phyloP scores from a whole-genome alignment of 495 filamentous ascomycete genomes.

The Penicillium simplicissimum region DNA sequence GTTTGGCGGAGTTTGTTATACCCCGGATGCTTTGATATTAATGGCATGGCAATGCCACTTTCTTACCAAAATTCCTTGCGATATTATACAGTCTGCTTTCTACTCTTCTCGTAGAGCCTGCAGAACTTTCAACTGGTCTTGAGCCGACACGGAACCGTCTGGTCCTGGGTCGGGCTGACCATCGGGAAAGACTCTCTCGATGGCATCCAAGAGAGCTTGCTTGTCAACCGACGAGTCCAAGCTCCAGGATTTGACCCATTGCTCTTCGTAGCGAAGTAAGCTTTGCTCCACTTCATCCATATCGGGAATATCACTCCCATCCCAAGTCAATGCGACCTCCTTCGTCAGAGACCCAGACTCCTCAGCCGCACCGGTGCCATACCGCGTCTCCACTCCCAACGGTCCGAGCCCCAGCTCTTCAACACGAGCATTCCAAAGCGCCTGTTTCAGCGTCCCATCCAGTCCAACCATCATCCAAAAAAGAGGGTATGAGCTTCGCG shows the following conservation, averaged over 20 bases:
- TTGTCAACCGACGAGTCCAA: constrained; percentile 18
- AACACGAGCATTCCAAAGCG: constrained; percentile 51
- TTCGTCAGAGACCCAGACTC: constrained; percentile 20
- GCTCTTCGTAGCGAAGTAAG: constrained; percentile 27
- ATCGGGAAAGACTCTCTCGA: constrained; percentile 36
- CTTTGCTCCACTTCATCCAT: constrained; percentile 41
- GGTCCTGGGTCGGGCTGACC: constrained; percentile 12
- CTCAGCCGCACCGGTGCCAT: constrained; percentile 27
- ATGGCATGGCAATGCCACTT: constrained; percentile 14
- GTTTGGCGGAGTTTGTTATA: constrained; percentile 26
- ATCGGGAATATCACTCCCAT: constrained; percentile 50
- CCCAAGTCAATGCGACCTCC: constrained; percentile 56
- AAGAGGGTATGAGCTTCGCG: constrained; percentile 64
- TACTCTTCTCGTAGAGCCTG: constrained; percentile 18
- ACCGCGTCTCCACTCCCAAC: constrained; percentile 59
- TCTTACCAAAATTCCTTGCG: background rate
- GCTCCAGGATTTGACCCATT: constrained; percentile 40
- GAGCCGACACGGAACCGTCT: constrained; percentile 25
- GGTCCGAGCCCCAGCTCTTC: constrained; percentile 63
- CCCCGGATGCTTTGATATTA: constrained; percentile 20
- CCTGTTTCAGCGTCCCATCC: constrained; percentile 40
- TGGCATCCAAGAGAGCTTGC: constrained; percentile 33
- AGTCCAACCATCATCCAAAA: constrained; percentile 54
- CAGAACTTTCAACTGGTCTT: constrained; percentile 28
- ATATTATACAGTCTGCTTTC: background rate